phyloP scores from a whole-genome alignment of 2,329 filamentous ascomycete genomes.

The Hypomyces rosellus region DNA sequence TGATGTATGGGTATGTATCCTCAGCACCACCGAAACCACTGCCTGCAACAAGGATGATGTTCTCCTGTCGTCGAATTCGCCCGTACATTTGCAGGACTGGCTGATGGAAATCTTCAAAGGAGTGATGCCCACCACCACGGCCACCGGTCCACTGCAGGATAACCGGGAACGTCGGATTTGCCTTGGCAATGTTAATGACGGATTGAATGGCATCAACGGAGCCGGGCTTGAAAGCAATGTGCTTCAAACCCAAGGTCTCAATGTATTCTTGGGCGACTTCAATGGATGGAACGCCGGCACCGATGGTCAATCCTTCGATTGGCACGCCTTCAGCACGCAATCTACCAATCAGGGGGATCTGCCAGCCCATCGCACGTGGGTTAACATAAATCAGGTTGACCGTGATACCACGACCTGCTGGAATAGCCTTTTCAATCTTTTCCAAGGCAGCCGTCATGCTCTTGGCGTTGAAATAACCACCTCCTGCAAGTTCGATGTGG shows the following conservation, averaged over 20 bases:
- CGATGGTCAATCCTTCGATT: slow-evolving; percentile 87
- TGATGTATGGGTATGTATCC: slow-evolving; percentile 88
- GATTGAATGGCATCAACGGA: slow-evolving; percentile 82
- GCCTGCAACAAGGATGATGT: slow-evolving; percentile 83
- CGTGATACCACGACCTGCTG: slow-evolving; percentile 78
- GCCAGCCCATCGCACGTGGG: slow-evolving; percentile 84
- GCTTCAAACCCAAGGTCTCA: slow-evolving; percentile 83
- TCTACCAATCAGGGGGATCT: slow-evolving; percentile 76
- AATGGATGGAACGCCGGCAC: slow-evolving; percentile 87
- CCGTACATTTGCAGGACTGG: slow-evolving; percentile 88
- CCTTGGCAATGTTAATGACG: slow-evolving; percentile 87
- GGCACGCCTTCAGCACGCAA: slow-evolving; percentile 80
- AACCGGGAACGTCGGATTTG: slow-evolving; percentile 90
- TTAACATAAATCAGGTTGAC: slow-evolving; percentile 91
- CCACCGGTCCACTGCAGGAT: slow-evolving; percentile 94
- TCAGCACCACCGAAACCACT: slow-evolving; percentile 88
- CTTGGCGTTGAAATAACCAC: slow-evolving; percentile 80
- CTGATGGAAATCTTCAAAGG: slow-evolving; percentile 91
- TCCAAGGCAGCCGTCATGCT: slow-evolving; percentile 75
- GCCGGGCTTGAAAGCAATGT: slow-evolving; percentile 91
- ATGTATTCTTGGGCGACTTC: slow-evolving; percentile 94
- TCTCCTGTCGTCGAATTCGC: slow-evolving; percentile 76
- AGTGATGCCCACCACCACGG: slow-evolving; percentile 89
- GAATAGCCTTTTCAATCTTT: slow-evolving; percentile 80
- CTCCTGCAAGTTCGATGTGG: slow-evolving; percentile 83